phyloP scores from a whole-genome alignment of 2,329 filamentous ascomycete species.

The Rhinocladiella similis region DNA sequence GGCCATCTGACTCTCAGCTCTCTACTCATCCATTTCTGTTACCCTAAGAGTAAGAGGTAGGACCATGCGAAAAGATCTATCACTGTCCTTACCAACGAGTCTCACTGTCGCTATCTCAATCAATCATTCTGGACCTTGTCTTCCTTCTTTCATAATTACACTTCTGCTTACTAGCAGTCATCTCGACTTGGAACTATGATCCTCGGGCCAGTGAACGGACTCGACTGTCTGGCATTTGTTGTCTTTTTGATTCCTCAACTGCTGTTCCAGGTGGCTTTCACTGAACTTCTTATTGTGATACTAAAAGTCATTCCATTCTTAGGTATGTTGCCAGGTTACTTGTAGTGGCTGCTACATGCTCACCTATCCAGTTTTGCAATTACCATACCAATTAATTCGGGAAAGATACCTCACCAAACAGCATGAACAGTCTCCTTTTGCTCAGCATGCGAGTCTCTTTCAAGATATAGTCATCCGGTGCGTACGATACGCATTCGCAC shows the following conservation, averaged over 20 bases:
- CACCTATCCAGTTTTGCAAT: conserved; percentile 37
- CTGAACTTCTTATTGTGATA: conserved; percentile 54
- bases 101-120: too few relatives aligned
- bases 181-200: conserved; percentile 56
- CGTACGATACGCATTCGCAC: conserved; percentile 74
- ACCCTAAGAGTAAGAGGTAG: too few relatives aligned
- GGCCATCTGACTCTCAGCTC: too few relatives aligned
- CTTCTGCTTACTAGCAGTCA: background rate
- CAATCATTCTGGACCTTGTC: too few relatives aligned
- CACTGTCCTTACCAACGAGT: too few relatives aligned
- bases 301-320: conserved; percentile 69
- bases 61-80: too few relatives aligned
- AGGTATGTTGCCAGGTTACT: conserved; percentile 47
- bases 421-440: conserved; percentile 59
- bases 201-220: conserved; percentile 69
- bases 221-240: conserved; percentile 74
- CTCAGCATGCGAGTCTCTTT: conserved; percentile 69
- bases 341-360: background rate
- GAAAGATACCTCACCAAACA: conserved; percentile 56
- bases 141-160: too few relatives aligned
- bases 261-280: conserved; percentile 64
- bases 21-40: too few relatives aligned
- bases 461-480: conserved; percentile 76
- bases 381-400: conserved; percentile 60
- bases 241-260: conserved; percentile 71